Evolutionary conservation across 345 rosid species (phyloP).

Genomic region (Brassica cretica): DNA sequence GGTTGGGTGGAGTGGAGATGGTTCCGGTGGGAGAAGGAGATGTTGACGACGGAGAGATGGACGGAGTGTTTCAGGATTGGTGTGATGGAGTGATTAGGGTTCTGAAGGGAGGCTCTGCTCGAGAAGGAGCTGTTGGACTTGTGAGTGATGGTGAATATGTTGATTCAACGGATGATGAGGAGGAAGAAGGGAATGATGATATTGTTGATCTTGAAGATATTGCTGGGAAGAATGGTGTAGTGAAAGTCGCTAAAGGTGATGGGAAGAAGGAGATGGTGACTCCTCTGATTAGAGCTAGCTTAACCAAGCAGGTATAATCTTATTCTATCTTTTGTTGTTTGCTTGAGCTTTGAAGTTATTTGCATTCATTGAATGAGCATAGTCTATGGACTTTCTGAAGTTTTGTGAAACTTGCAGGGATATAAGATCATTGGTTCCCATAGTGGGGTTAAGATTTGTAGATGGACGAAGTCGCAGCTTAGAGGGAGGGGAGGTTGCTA

Average conservation of each 20-base stretch:
- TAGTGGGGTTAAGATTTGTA: slow-evolving; percentile 94
- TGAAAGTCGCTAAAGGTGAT: slow-evolving; percentile 47
- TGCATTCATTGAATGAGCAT: background rate
- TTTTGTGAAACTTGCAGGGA: slow-evolving; percentile 61
- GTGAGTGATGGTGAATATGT: slow-evolving; percentile 49
- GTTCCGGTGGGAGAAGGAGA: slow-evolving; percentile 69
- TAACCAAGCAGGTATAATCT: slow-evolving; percentile 72
- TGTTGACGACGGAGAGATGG: slow-evolving; percentile 69
- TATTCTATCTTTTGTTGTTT: no score
- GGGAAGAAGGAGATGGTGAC: slow-evolving; percentile 90
- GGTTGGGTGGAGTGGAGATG: slow-evolving; percentile 74
- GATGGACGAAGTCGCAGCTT: slow-evolving; percentile 99
- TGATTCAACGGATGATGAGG: slow-evolving; percentile 47
- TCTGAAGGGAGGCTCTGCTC: slow-evolving; percentile 53
- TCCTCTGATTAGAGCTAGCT: slow-evolving; percentile 88
- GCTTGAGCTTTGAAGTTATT: no score
- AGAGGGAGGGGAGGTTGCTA: slow-evolving; percentile 99
- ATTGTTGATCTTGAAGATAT: slow-evolving; percentile 92
- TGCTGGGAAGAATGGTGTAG: slow-evolving; percentile 57
- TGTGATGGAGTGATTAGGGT: slow-evolving; percentile 50
- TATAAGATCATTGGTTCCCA: slow-evolving; percentile 97
- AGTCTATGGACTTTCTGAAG: background rate
- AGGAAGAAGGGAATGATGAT: slow-evolving; percentile 32
- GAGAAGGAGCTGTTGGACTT: slow-evolving; percentile 32
- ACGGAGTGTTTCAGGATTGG: slow-evolving; percentile 66